Evolutionary conservation across 2,329 filamentous ascomycete species (phyloP).

Genomic region (Calonectria pauciramosa): DNA sequence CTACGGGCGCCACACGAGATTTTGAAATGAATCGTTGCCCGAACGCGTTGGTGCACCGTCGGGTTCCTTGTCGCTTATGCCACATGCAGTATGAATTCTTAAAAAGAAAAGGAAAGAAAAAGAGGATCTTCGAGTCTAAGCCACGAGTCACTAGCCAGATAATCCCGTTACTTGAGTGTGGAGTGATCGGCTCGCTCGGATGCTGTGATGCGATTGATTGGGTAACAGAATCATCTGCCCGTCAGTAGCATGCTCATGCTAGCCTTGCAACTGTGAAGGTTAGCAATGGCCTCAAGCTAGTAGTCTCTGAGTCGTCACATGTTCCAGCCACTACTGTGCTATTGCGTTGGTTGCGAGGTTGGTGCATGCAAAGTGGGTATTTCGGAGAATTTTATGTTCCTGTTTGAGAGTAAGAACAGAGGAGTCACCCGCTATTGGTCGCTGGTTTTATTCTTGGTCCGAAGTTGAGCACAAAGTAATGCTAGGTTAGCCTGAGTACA

Average conservation of each 20-base stretch:
- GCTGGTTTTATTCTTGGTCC: not conserved
- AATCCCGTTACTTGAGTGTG: not conserved
- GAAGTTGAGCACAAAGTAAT: not conserved
- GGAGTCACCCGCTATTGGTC: not conserved
- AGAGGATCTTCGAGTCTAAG: not conserved
- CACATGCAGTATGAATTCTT: not conserved
- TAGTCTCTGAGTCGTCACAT: not conserved
- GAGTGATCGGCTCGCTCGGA: not conserved
- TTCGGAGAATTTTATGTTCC: not conserved
- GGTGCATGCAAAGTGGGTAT: not conserved
- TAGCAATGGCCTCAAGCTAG: not conserved
- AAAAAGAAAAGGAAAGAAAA: not conserved
- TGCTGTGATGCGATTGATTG: not conserved
- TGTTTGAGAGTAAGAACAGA: not conserved
- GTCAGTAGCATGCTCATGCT: not conserved
- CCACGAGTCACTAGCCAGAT: not conserved
- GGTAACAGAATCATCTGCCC: not conserved
- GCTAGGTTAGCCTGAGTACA: not conserved
- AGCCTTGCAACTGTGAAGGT: not conserved
- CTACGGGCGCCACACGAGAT: not conserved
- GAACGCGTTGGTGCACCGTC: not conserved
- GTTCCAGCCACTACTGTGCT: not conserved
- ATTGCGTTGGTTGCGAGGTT: not conserved
- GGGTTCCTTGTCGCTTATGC: not conserved
- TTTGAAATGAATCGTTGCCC: not conserved